Conservation (phyloP, 495 filamentous ascomycete species). For the Astrocystis sublimbata region DNA sequence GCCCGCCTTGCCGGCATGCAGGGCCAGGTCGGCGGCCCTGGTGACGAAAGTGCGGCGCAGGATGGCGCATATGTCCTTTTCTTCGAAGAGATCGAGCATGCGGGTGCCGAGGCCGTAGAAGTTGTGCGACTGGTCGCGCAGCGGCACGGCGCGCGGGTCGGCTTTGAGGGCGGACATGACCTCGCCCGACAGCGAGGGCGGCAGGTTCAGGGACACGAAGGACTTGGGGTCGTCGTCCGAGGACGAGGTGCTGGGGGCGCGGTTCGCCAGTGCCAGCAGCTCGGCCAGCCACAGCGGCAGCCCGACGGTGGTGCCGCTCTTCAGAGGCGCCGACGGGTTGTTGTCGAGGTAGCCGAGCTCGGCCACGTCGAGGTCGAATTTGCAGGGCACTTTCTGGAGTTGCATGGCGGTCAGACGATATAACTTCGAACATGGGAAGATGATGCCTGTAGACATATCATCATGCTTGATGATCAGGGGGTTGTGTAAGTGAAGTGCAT, state of each 20-base stretch:
- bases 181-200: conserved; percentile 70
- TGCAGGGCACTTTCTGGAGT: conserved; percentile 87
- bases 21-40: conserved; percentile 79
- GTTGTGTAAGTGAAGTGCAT: too few species aligned
- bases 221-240: conserved; percentile 45
- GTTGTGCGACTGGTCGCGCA: conserved; percentile 77
- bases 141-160: conserved; percentile 79
- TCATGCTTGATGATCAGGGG: too few species aligned
- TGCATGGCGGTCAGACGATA: background rate
- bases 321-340: conserved; percentile 60
- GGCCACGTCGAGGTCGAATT: conserved; percentile 84
- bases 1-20: conserved; percentile 86
- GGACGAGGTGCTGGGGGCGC: conserved; percentile 50
- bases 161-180: conserved; percentile 91
- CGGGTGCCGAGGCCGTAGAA: conserved; percentile 84
- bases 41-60: conserved; percentile 80
- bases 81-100: conserved; percentile 87
- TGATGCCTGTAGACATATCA: too few species aligned
- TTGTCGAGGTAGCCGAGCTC: conserved; percentile 89
- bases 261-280: conserved; percentile 81
- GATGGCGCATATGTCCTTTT: conserved; percentile 81
- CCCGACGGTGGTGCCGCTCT: conserved; percentile 73
- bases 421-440: background rate
- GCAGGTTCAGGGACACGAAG: conserved; percentile 80
- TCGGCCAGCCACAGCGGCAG: conserved; percentile 97